Evolutionary conservation across 441 rosid species (phyloP).

Genomic region (Euphorbia schlechtendalii): DNA sequence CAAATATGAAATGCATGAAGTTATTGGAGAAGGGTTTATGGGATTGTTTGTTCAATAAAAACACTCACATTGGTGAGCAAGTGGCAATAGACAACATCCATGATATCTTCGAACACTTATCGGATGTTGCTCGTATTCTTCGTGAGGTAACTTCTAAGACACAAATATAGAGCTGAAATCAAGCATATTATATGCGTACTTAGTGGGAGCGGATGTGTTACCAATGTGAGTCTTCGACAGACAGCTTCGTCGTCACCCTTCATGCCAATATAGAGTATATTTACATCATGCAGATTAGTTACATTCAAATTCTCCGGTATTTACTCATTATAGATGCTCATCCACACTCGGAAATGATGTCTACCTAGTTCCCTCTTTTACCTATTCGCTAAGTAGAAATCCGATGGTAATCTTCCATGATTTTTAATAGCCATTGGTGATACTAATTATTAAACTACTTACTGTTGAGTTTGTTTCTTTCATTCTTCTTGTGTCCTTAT

Average conservation of each 20-base stretch:
- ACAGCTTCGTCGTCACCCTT: slow-evolving; percentile 68
- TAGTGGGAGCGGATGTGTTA: slow-evolving; percentile 76
- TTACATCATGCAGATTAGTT: too few species aligned
- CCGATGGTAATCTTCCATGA: too few species aligned
- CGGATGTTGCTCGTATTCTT: too few species aligned
- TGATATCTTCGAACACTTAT: too few species aligned
- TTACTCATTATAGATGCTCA: background rate
- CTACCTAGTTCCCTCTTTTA: background rate
- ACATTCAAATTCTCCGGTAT: too few species aligned
- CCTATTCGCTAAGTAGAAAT: background rate
- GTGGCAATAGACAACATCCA: too few species aligned
- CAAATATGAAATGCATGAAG: too few species aligned
- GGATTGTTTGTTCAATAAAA: too few species aligned
- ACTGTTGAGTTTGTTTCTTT: background rate
- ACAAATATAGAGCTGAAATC: too few species aligned
- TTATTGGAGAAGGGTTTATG: too few species aligned
- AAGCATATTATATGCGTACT: slow-evolving; percentile 75
- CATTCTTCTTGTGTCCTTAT: background rate
- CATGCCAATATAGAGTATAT: slow-evolving; percentile 17
- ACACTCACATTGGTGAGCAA: too few species aligned
- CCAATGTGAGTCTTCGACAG: slow-evolving; percentile 81
- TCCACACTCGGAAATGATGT: background rate
- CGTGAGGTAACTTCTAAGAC: too few species aligned
- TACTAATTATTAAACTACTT: background rate
- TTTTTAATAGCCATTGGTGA: background rate